Evolutionary conservation across 2,329 filamentous ascomycete species (phyloP), one percentile per base, ranked within the genome.

Genomic region (Septoria linicola): DNA sequence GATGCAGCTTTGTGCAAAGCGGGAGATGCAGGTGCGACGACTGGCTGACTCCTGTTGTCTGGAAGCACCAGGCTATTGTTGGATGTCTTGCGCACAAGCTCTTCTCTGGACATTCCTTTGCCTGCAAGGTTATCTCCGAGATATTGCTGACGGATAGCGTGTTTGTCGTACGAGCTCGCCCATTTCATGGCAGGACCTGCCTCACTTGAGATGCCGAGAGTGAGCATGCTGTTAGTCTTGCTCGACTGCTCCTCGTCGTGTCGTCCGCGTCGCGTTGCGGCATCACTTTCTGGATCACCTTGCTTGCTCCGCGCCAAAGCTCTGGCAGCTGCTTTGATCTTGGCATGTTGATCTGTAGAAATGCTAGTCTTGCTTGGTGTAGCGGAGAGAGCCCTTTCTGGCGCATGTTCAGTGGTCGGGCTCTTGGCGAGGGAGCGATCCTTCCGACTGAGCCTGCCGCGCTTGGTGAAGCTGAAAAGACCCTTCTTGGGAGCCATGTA

Each of bases 401-500:
- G 41, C 17, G 68, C 68, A 61, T 49, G 32, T 13, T 53, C 48
- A 8, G 41, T 34, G 14, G 25, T 41, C 16, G 51, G 36, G 40
- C 83, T 78, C 65, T 87, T 89, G 16, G 40, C 59, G 1, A 80
- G 80, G 2, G 87, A 89, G 68, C 87, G 89, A 14, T 48, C 44
- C 65, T 85, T 81, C 57, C 90, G 83, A 37, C 79, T 79, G 8
- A 82, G 68, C 62, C 81, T 82, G 34, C 86, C 83, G 10, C 88
- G 91, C 73, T 87, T 79, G 2, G 79, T 79, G 64, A 84, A 95
- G 67, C 88, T 89, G 70, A 96, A 96, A 17, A 67, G 45, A 62
- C 93, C 88, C 34, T 96, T 96, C 80, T 97, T 97, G 69, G 96
- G 90, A 0, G 88, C 90, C 62, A 97, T 89, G 62, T 96, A 95